phyloP scores from a whole-genome alignment of 768 basidiomycete genomes.

The Amanita thiersii region DNA sequence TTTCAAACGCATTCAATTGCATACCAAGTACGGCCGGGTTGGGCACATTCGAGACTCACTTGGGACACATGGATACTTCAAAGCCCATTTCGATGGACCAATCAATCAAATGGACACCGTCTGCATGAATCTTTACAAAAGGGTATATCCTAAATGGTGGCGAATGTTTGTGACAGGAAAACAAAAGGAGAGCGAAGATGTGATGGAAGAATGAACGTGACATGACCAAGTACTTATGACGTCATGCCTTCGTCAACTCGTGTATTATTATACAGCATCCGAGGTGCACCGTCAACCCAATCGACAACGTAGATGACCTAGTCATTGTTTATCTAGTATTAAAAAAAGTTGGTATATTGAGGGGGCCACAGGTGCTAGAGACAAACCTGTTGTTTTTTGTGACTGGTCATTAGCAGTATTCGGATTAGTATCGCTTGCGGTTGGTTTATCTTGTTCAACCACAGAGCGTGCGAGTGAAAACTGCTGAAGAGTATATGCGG shows the following conservation, averaged over 20 bases:
- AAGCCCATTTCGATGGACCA: constrained; percentile 90
- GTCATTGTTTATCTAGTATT: too few relatives aligned
- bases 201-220: constrained; percentile 7
- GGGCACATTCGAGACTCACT: constrained; percentile 91
- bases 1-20: constrained; percentile 87
- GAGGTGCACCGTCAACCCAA: too few relatives aligned
- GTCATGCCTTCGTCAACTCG: constrained; percentile 3
- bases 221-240: neutral
- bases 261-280: constrained; percentile 4
- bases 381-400: neutral
- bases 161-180: constrained; percentile 26
- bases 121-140: constrained; percentile 92
- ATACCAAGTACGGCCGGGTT: constrained; percentile 83
- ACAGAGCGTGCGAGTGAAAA: constrained; percentile 25
- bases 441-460: neutral
- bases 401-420: neutral
- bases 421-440: neutral
- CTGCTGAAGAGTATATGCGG: constrained; percentile 40
- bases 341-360: too few relatives aligned
- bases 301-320: too few relatives aligned
- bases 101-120: constrained; percentile 96
- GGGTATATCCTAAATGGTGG: constrained; percentile 87
- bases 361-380: too few relatives aligned
- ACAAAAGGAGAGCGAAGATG: constrained; percentile 2
- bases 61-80: constrained; percentile 97